phyloP scores from a whole-genome alignment of 1,284 basidiomycete species.

The Schizophyllum commune region DNA sequence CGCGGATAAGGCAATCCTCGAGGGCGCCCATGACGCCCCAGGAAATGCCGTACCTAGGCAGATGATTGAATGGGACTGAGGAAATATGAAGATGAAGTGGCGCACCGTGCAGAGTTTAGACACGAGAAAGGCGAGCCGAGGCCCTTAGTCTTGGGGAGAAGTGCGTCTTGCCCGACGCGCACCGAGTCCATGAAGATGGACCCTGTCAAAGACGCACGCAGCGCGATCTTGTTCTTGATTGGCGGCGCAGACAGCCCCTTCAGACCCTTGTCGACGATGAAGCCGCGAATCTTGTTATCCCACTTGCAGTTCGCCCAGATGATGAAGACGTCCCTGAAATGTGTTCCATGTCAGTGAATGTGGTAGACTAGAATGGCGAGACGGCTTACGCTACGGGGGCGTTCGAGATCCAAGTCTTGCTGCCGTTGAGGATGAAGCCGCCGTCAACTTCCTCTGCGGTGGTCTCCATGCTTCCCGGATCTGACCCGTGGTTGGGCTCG shows the following conservation, averaged over 20 bases:
- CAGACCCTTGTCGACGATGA: slow-evolving; percentile 86
- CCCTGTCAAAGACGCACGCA: slow-evolving; percentile 87
- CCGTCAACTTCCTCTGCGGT: slow-evolving; percentile 80
- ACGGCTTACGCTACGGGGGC: slow-evolving; percentile 72
- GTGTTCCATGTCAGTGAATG: slow-evolving; percentile 3
- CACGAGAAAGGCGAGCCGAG: slow-evolving; percentile 85
- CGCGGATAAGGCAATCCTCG: slow-evolving; percentile 81
- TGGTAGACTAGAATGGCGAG: not conserved
- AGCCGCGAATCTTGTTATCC: slow-evolving; percentile 89
- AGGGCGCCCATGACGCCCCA: slow-evolving; percentile 95
- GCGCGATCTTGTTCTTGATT: slow-evolving; percentile 90
- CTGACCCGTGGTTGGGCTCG: slow-evolving; percentile 95
- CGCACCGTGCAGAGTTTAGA: slow-evolving; percentile 78
- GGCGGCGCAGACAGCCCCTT: slow-evolving; percentile 81
- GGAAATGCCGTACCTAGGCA: slow-evolving; percentile 71
- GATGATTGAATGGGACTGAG: not conserved
- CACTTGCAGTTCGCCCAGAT: slow-evolving; percentile 95
- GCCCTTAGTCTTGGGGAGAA: slow-evolving; percentile 72
- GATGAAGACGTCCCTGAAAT: slow-evolving; percentile 70
- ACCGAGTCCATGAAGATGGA: slow-evolving; percentile 93
- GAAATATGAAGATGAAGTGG: not conserved
- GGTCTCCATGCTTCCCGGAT: slow-evolving; percentile 92
- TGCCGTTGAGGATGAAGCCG: slow-evolving; percentile 82
- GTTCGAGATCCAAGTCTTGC: slow-evolving; percentile 97
- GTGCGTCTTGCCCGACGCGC: slow-evolving; percentile 55